These are phyloP conservation scores for Drechslerella dactyloides DNA, from an alignment of 2,329 filamentous ascomycete species.

Conservation along the genomic window DNA sequence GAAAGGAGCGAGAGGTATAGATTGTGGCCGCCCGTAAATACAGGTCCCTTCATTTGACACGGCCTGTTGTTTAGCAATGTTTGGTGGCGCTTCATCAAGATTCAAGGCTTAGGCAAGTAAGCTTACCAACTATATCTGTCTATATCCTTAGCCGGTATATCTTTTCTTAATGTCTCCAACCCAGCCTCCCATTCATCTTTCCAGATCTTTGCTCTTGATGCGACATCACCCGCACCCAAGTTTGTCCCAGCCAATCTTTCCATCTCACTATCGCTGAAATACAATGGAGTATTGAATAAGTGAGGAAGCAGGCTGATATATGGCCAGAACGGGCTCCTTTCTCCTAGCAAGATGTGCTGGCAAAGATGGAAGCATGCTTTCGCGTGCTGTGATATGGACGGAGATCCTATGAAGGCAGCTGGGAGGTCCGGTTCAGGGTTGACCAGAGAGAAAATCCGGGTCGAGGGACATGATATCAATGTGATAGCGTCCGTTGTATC, in stretches of 20 bases:
- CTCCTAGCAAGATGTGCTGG: constrained; percentile 30
- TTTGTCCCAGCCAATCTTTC: constrained; percentile 54
- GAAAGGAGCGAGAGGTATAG: constrained; percentile 63
- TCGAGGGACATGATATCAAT: constrained; percentile 30
- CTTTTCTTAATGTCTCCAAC: constrained; percentile 55
- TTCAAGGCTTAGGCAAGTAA: constrained; percentile 8
- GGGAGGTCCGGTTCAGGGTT: constrained; percentile 31
- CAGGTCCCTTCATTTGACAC: constrained; percentile 58
- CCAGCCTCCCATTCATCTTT: constrained; percentile 57
- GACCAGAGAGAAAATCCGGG: constrained; percentile 36
- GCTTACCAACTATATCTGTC: constrained; percentile 59
- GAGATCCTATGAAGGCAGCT: constrained; percentile 8
- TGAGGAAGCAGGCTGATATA: constrained; percentile 54
- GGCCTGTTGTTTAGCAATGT: no score
- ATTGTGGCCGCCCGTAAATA: constrained; percentile 64
- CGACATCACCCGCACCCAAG: constrained; percentile 49
- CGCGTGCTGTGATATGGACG: constrained; percentile 30
- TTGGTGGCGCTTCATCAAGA: background rate
- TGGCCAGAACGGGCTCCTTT: constrained; percentile 50
- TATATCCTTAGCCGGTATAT: constrained; percentile 55
- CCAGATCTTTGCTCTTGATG: constrained; percentile 57
- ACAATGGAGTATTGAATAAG: constrained; percentile 54
- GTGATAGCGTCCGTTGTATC: background rate
- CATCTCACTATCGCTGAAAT: constrained; percentile 52
- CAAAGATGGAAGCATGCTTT: constrained; percentile 47